Conservation (phyloP, 208 protist species). For the Entamoeba invadens region DNA sequence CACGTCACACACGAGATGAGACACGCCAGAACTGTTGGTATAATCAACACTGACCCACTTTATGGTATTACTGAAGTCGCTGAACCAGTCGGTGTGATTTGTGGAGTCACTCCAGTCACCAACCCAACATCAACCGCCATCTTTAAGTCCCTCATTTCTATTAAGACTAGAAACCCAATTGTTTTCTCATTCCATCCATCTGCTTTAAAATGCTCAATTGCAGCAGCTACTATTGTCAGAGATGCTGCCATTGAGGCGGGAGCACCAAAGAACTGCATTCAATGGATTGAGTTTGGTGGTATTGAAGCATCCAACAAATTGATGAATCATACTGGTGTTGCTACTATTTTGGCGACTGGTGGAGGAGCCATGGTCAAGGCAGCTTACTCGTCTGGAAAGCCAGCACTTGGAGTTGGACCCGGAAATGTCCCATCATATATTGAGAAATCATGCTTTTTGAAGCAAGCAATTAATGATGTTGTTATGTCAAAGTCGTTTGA, state of each 20-base stretch:
- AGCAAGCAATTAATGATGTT: slow-evolving; percentile 15
- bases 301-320: no score
- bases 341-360: slow-evolving; percentile 31
- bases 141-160: no score
- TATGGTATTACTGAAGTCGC: slow-evolving; percentile 19
- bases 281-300: slow-evolving; percentile 25
- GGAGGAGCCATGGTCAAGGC: slow-evolving; percentile 37
- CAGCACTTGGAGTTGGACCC: slow-evolving; percentile 22
- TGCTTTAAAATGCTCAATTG: no score
- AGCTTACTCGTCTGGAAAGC: slow-evolving; percentile 32
- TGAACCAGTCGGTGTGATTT: slow-evolving; percentile 34
- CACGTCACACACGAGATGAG: slow-evolving; percentile 30
- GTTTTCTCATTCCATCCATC: no score
- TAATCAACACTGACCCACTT: slow-evolving; percentile 19
- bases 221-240: no score
- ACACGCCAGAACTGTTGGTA: slow-evolving; percentile 27
- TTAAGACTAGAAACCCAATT: no score
- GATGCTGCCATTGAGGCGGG: slow-evolving; percentile 20
- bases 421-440: no score
- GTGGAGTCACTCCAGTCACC: no score
- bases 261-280: slow-evolving; percentile 20
- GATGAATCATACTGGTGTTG: slow-evolving; percentile 2
- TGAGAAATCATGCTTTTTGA: slow-evolving; percentile 24
- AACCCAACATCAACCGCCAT: no score
- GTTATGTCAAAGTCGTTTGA: slow-evolving; percentile 36